Percentiles rank a stretch among this genome's conserved stretches.
These are phyloP conservation scores for Arthrobotrys iridis DNA, from an alignment of 2,329 filamentous ascomycete genomes.

Conservation along the genomic window DNA sequence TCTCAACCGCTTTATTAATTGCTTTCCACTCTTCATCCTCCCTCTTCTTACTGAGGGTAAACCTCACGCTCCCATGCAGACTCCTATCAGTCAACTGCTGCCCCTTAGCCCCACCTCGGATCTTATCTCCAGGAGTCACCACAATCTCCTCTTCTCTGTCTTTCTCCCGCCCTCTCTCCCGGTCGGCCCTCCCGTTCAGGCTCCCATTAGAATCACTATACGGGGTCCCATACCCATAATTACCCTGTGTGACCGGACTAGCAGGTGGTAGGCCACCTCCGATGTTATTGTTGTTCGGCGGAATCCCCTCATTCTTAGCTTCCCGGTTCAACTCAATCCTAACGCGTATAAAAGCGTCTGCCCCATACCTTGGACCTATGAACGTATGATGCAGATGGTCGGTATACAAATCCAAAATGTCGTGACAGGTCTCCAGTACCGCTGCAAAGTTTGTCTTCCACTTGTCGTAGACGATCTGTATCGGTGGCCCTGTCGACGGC, in stretches of 20 bases:
- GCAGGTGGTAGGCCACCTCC: constrained; percentile 57
- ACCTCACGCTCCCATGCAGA: constrained; percentile 81
- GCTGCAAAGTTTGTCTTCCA: constrained; percentile 65
- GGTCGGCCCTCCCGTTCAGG: constrained; percentile 25
- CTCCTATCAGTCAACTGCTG: constrained; percentile 59
- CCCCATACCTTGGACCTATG: constrained; percentile 75
- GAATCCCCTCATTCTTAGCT: constrained; percentile 68
- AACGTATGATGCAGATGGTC: constrained; percentile 80
- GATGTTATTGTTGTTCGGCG: constrained; percentile 60
- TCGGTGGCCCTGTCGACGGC: background rate
- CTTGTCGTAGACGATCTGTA: constrained; percentile 34
- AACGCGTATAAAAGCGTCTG: constrained; percentile 83
- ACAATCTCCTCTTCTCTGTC: constrained; percentile 38
- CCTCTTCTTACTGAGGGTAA: constrained; percentile 83
- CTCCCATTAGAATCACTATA: constrained; percentile 46
- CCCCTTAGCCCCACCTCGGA: constrained; percentile 39
- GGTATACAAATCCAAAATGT: constrained; percentile 90
- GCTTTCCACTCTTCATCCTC: constrained; percentile 76
- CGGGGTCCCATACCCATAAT: constrained; percentile 46
- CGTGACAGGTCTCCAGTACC: constrained; percentile 81
- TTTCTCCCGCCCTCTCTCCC: background rate
- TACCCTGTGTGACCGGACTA: constrained; percentile 51
- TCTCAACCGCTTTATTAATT: constrained; percentile 62
- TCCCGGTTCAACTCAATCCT: constrained; percentile 88
- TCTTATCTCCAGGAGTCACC: constrained; percentile 46